These are phyloP conservation scores for Lasiosphaeria ovina DNA, from an alignment of 495 filamentous ascomycete genomes.

Conservation along the genomic window DNA sequence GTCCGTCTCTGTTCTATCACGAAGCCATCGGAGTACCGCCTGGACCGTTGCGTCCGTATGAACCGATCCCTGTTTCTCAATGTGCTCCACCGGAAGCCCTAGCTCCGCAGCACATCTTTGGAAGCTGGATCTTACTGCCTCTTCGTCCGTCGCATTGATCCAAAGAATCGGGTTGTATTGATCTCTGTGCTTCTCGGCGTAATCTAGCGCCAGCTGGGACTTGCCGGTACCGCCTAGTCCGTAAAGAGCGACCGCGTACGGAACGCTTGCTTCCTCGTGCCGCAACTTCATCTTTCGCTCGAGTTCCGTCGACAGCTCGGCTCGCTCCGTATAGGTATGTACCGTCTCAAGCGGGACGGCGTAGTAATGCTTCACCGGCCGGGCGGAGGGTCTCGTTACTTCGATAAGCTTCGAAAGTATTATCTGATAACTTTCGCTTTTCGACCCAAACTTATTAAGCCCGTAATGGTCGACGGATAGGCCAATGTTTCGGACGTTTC, in stretches of 20 bases:
- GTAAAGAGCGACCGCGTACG: constrained; percentile 16
- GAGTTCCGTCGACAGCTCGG: constrained; percentile 12
- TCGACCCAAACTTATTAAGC: constrained; percentile 24
- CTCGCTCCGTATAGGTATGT: constrained; percentile 17
- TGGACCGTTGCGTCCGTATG: constrained; percentile 28
- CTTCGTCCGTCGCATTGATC: constrained; percentile 16
- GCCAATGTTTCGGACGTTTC: constrained; percentile 21
- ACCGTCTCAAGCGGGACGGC: constrained; percentile 20
- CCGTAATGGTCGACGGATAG: constrained; percentile 25
- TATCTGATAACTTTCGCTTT: constrained; percentile 17
- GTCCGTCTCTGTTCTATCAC: constrained; percentile 36
- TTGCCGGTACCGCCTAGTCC: neutral
- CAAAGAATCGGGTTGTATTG: constrained; percentile 10
- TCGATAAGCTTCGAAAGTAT: constrained; percentile 20
- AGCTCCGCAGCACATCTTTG: constrained; percentile 26
- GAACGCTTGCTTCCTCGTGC: constrained; percentile 18
- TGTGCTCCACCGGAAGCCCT: constrained; percentile 18
- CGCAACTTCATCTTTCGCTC: constrained; percentile 16
- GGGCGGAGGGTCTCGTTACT: neutral
- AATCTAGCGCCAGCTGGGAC: neutral
- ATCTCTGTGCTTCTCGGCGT: constrained; percentile 5
- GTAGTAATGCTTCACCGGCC: constrained; percentile 11
- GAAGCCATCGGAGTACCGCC: constrained; percentile 35
- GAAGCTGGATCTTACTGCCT: constrained; percentile 30
- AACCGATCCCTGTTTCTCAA: constrained; percentile 20